phyloP scores from a whole-genome alignment of 371 early-diverging fungal species.

The Gilbertella persicaria region DNA sequence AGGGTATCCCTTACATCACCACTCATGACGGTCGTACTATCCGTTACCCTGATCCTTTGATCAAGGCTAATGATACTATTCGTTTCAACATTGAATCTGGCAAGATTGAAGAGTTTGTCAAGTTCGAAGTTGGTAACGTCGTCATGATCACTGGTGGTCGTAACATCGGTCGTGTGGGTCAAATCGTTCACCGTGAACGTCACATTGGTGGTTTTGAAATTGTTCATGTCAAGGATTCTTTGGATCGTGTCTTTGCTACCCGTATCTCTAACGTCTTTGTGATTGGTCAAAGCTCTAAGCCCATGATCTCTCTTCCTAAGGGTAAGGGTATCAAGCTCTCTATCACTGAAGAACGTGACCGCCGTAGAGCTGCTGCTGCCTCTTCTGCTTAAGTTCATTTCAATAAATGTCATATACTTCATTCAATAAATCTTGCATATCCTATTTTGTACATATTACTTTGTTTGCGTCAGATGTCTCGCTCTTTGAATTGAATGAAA shows the following conservation, averaged over 20 bases:
- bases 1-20: conserved; percentile 95
- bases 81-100: conserved; percentile 94
- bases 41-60: conserved; percentile 99
- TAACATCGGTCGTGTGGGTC: conserved; percentile 99
- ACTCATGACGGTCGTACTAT: conserved; percentile 99
- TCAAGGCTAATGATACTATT: conserved; percentile 99
- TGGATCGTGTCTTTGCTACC: conserved; percentile 89
- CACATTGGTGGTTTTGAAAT: conserved; percentile 98
- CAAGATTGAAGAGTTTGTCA: conserved; percentile 94
- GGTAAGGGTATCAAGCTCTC: conserved; percentile 98
- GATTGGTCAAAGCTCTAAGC: conserved; percentile 78
- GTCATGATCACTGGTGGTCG: conserved; percentile 98
- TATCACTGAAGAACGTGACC: conserved; percentile 98
- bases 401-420: conserved; percentile 6
- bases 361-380: conserved; percentile 66
- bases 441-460: conserved; percentile 3
- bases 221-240: conserved; percentile 91
- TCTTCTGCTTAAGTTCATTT: conserved; percentile 3
- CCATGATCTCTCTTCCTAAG: conserved; percentile 95
- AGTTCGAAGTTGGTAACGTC: conserved; percentile 96
- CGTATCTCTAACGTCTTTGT: conserved; percentile 92
- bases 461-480: neutral
- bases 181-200: conserved; percentile 96
- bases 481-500: neutral
- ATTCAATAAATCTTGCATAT: conserved; percentile 2